Evolutionary conservation across 2,329 filamentous ascomycete genomes (phyloP).

Genomic region (Colletotrichum incanum): DNA sequence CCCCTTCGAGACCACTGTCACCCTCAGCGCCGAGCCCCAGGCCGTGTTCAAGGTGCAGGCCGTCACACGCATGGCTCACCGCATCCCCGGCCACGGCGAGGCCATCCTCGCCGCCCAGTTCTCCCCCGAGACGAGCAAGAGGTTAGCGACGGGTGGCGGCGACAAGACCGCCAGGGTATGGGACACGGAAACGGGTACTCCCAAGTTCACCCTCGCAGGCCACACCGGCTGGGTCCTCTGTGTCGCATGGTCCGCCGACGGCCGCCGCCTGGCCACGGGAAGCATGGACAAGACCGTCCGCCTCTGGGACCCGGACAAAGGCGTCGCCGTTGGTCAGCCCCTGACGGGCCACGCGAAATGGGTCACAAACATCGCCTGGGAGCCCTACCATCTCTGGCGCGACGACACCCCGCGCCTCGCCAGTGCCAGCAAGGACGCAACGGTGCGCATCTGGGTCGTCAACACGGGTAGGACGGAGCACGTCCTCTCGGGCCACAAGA

Average conservation of each 20-base stretch:
- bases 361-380: slow-evolving; percentile 87
- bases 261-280: slow-evolving; percentile 85
- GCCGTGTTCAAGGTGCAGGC: slow-evolving; percentile 94
- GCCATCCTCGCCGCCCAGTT: slow-evolving; percentile 91
- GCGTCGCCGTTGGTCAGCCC: slow-evolving; percentile 77
- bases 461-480: slow-evolving; percentile 85
- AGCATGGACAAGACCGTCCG: slow-evolving; percentile 95
- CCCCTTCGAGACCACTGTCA: slow-evolving; percentile 70
- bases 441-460: slow-evolving; percentile 88
- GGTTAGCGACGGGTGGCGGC: slow-evolving; percentile 89
- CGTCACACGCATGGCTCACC: slow-evolving; percentile 89
- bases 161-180: slow-evolving; percentile 94
- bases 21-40: slow-evolving; percentile 80
- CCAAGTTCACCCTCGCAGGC: slow-evolving; percentile 86
- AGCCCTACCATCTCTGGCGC: slow-evolving; percentile 89
- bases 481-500: slow-evolving; percentile 90
- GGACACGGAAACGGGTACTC: slow-evolving; percentile 95
- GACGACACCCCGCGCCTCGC: slow-evolving; percentile 84
- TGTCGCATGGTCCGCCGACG: slow-evolving; percentile 90
- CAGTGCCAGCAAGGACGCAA: slow-evolving; percentile 91
- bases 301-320: slow-evolving; percentile 89
- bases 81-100: slow-evolving; percentile 92
- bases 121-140: slow-evolving; percentile 82
- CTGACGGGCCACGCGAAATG: slow-evolving; percentile 92
- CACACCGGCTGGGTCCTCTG: slow-evolving; percentile 93